A percentile compares a stretch with the other conserved stretches of the same genome.
These are phyloP conservation scores for Letharia columbiana DNA, from an alignment of 495 filamentous ascomycete species.

Conservation along the genomic window DNA sequence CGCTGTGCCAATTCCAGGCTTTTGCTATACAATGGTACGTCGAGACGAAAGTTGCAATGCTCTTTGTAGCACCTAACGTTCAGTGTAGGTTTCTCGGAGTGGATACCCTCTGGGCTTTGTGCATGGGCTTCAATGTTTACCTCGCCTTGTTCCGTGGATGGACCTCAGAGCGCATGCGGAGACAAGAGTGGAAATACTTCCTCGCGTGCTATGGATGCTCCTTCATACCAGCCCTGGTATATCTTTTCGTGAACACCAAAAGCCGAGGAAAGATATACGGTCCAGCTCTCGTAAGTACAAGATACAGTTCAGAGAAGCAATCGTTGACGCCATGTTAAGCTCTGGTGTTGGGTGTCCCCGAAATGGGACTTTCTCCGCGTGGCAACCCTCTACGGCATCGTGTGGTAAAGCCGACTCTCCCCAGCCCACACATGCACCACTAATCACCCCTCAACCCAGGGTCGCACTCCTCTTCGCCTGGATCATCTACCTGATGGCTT, in stretches of 20 bases:
- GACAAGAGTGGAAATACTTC: slow-evolving; percentile 65
- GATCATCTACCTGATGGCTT: slow-evolving; percentile 64
- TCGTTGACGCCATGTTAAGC: slow-evolving; percentile 26
- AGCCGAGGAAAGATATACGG: slow-evolving; percentile 57
- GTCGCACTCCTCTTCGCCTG: slow-evolving; percentile 60
- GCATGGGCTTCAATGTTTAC: slow-evolving; percentile 85
- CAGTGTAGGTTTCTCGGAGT: slow-evolving; percentile 62
- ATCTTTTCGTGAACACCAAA: slow-evolving; percentile 51
- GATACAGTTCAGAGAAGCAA: not conserved
- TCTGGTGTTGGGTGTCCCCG: slow-evolving; percentile 77
- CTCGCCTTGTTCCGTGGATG: slow-evolving; percentile 76
- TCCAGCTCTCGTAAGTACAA: slow-evolving; percentile 49
- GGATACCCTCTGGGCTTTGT: slow-evolving; percentile 71
- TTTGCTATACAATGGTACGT: slow-evolving; percentile 68
- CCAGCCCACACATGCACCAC: not conserved
- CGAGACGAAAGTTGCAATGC: not conserved
- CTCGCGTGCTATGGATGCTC: slow-evolving; percentile 68
- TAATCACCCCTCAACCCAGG: slow-evolving; percentile 18
- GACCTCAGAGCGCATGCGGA: slow-evolving; percentile 55
- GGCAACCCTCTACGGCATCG: slow-evolving; percentile 71
- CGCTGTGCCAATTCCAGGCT: slow-evolving; percentile 66
- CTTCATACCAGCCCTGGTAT: slow-evolving; percentile 59
- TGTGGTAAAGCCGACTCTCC: slow-evolving; percentile 50
- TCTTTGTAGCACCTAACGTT: slow-evolving; percentile 18
- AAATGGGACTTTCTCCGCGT: slow-evolving; percentile 68